phyloP scores from a whole-genome alignment of 768 basidiomycete species.

The Boletus barrowsii region DNA sequence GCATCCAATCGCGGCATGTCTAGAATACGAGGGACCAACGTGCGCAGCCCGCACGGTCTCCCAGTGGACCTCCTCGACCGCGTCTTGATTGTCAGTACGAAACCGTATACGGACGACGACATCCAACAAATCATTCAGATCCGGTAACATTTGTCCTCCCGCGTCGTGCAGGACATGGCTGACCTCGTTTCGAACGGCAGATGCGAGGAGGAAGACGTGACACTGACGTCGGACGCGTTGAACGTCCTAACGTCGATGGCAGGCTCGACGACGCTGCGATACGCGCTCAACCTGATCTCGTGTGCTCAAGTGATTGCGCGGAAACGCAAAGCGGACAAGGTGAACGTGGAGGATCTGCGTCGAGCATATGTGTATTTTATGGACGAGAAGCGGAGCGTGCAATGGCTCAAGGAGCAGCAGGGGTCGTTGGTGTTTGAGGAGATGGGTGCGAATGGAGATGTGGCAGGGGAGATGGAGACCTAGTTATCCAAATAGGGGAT shows the following conservation, averaged over 20 bases:
- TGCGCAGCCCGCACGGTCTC: constrained; percentile 91
- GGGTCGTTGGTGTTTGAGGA: constrained; percentile 75
- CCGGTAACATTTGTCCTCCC: constrained; percentile 43
- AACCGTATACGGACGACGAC: constrained; percentile 78
- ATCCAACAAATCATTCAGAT: constrained; percentile 92
- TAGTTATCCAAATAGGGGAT: too few relatives aligned
- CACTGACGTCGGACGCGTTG: constrained; percentile 67
- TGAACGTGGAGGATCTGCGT: constrained; percentile 83
- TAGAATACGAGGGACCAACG: constrained; percentile 91
- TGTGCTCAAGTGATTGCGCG: constrained; percentile 84
- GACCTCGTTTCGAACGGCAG: constrained; percentile 34
- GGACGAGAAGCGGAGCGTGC: constrained; percentile 89
- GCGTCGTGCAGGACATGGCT: neutral
- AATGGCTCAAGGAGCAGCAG: constrained; percentile 87
- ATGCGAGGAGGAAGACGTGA: constrained; percentile 94
- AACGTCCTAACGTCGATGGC: constrained; percentile 89
- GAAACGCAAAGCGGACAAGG: constrained; percentile 75
- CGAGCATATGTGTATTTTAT: constrained; percentile 87
- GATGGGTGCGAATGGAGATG: constrained; percentile 37
- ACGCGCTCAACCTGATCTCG: constrained; percentile 92
- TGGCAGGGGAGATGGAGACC: too few relatives aligned
- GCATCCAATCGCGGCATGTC: constrained; percentile 96
- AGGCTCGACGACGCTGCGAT: constrained; percentile 84
- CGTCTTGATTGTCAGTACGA: constrained; percentile 93
- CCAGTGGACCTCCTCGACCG: constrained; percentile 94